Conservation (phyloP, 495 filamentous ascomycete species). For the Aspergillus taichungensis region DNA sequence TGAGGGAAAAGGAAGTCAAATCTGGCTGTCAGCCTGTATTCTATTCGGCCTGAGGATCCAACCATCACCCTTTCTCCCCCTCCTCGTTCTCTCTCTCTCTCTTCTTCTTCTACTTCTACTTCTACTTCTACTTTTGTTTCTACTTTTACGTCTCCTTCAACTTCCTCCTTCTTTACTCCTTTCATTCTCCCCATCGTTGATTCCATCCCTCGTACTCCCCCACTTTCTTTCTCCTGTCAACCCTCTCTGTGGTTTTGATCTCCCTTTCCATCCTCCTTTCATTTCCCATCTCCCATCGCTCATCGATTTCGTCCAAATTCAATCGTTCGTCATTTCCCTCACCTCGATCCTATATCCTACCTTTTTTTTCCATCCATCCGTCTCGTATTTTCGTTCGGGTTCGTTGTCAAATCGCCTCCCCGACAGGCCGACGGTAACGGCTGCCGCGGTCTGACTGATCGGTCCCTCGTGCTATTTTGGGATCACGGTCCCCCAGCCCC, state of each 20-base stretch:
- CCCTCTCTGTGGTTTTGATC: neutral
- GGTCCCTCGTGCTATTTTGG: slow-evolving; percentile 27
- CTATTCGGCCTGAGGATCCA: too few species aligned
- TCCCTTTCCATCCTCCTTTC: neutral
- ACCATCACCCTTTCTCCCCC: slow-evolving; percentile 4
- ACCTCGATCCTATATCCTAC: neutral
- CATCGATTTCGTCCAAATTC: neutral
- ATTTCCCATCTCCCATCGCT: slow-evolving; percentile 1
- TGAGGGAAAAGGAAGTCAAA: too few species aligned
- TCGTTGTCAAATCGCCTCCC: neutral
- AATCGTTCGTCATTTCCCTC: neutral
- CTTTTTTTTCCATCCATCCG: neutral
- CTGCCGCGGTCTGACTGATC: slow-evolving; percentile 10
- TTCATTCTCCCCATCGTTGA: neutral
- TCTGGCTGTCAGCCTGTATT: too few species aligned
- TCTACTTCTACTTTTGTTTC: slow-evolving; percentile 2
- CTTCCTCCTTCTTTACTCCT: slow-evolving; percentile 5
- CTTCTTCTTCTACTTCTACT: slow-evolving; percentile 8
- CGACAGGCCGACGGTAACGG: slow-evolving; percentile 13
- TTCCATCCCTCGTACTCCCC: neutral
- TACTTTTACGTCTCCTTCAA: neutral
- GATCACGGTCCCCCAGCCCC: slow-evolving; percentile 25
- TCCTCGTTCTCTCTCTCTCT: slow-evolving; percentile 6
- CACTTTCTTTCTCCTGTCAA: neutral
- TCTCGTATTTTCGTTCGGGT: neutral